A percentile compares a stretch with the other conserved stretches of the same genome.
phyloP scores from a whole-genome alignment of 1,284 basidiomycete species.

The Heliocybe sulcata region DNA sequence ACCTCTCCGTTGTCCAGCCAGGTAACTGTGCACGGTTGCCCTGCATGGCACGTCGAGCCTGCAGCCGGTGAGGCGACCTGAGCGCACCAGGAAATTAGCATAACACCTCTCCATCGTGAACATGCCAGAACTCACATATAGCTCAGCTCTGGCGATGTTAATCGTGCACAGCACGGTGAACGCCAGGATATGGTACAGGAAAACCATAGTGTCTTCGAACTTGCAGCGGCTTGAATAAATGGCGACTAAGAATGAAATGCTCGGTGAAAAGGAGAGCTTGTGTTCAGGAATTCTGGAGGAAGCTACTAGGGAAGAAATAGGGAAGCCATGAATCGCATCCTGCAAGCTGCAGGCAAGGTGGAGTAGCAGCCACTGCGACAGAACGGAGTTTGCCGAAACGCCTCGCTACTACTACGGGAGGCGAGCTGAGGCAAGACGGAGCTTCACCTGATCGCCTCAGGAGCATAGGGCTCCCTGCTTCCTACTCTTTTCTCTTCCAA shows the following conservation, averaged over 20 bases:
- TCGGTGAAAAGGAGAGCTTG: no score
- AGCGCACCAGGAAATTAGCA: background rate
- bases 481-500: no score
- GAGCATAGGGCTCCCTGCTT: no score
- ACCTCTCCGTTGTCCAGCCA: slow-evolving; percentile 57
- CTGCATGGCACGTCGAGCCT: slow-evolving; percentile 39
- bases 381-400: no score
- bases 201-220: background rate
- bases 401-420: no score
- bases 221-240: background rate
- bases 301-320: no score
- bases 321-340: no score
- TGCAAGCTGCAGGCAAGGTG: no score
- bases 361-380: no score
- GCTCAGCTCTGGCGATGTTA: background rate
- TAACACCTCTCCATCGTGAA: background rate
- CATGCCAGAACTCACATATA: slow-evolving; percentile 2
- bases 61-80: slow-evolving; percentile 44
- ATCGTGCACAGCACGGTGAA: slow-evolving; percentile 1
- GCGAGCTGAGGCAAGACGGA: no score
- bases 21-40: slow-evolving; percentile 40
- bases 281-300: no score
- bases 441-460: no score
- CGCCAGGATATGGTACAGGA: background rate
- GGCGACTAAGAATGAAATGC: background rate